A percentile compares a stretch with the other conserved stretches of the same genome.
phyloP scores from a whole-genome alignment of 129 eudicot species.

The Lonicera japonica region DNA sequence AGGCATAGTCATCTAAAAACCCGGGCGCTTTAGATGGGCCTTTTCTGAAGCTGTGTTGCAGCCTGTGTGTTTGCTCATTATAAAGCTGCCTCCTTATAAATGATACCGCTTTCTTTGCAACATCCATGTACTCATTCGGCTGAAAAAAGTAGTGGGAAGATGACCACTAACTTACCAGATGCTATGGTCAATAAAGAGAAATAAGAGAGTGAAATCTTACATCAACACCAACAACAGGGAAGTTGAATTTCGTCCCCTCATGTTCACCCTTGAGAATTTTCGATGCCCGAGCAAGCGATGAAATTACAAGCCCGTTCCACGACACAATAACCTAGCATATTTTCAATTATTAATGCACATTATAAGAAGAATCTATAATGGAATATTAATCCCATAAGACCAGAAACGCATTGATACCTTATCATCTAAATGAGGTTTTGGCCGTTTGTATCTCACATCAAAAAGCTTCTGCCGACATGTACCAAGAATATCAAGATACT shows the following conservation, averaged over 20 bases:
- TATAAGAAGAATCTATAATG: background rate
- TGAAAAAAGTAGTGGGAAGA: conserved; percentile 3
- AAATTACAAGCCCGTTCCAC: conserved; percentile 89
- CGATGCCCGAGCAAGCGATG: conserved; percentile 88
- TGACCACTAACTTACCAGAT: background rate
- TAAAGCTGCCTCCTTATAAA: conserved; percentile 72
- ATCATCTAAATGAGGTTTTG: conserved; percentile 85
- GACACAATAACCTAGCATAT: conserved; percentile 68
- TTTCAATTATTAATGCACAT: background rate
- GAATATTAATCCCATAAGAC: background rate
- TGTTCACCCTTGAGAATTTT: conserved; percentile 65
- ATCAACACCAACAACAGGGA: conserved; percentile 59
- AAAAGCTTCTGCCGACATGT: conserved; percentile 58
- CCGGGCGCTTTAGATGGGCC: conserved; percentile 97
- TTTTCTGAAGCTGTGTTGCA: conserved; percentile 78
- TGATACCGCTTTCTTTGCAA: conserved; percentile 63
- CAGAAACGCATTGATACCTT: too few relatives aligned
- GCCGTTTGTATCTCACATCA: conserved; percentile 69
- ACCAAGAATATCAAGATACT: conserved; percentile 58
- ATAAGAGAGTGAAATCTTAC: conserved; percentile 32
- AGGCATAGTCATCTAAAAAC: conserved; percentile 88
- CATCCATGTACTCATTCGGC: conserved; percentile 83
- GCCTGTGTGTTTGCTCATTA: conserved; percentile 40
- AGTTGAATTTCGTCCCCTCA: conserved; percentile 43
- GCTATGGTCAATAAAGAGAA: background rate